phyloP scores from a whole-genome alignment of 805 yeast species.

The Candida awuae region DNA sequence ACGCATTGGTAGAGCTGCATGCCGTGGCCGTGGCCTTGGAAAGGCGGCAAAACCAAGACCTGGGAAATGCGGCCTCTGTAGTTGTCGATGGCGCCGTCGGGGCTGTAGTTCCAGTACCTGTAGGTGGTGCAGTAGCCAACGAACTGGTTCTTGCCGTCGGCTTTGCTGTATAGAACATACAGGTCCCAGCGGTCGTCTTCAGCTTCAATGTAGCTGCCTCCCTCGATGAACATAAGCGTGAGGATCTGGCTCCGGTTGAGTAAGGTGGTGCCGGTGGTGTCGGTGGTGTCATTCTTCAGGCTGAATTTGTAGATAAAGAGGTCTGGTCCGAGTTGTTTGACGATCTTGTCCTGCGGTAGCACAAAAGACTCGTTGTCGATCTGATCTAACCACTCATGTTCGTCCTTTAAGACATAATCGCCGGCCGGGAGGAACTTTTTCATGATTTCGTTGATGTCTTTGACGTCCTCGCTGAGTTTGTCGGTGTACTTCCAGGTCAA shows the following conservation, averaged over 20 bases:
- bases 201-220: conserved; percentile 81
- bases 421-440: conserved; percentile 50
- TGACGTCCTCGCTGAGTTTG: conserved; percentile 48
- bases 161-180: conserved; percentile 42
- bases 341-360: conserved; percentile 28
- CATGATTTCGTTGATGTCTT: conserved; percentile 51
- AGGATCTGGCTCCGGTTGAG: conserved; percentile 71
- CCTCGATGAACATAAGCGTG: conserved; percentile 82
- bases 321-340: conserved; percentile 14
- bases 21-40: conserved; percentile 71
- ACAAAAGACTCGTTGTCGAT: conserved; percentile 38
- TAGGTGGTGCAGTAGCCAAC: conserved; percentile 82
- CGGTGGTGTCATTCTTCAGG: conserved; percentile 19
- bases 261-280: conserved; percentile 36
- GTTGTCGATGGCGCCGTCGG: conserved; percentile 39
- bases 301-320: conserved; percentile 48
- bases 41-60: conserved; percentile 76
- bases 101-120: conserved; percentile 70
- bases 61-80: conserved; percentile 78
- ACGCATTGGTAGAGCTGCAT: conserved; percentile 52
- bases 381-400: conserved; percentile 54
- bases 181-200: conserved; percentile 76
- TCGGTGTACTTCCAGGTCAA: conserved; percentile 49
- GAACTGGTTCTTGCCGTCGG: conserved; percentile 35
- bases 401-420: conserved; percentile 53